Evolutionary conservation across 768 basidiomycete genomes (phyloP), one percentile per base, ranked within the genome.

Genomic region (Exidia glandulosa): DNA sequence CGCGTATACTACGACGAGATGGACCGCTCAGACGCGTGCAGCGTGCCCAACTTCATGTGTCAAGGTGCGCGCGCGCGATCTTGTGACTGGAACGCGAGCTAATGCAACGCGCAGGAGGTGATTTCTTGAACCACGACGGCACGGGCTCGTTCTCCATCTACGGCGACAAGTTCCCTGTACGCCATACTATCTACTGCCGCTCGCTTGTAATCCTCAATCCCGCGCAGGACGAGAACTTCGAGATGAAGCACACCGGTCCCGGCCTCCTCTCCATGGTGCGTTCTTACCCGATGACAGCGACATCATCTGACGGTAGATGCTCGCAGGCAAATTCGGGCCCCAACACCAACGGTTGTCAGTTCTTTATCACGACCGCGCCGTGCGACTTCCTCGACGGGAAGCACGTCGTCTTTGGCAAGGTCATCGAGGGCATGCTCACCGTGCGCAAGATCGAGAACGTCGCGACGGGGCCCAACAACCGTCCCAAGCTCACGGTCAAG

Each of bases 61-160:
- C 94, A 98, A 81, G 93, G 93, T 79, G 58, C 29, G 71, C 70
- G 19, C 30, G 23, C 65, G 32, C 41, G 47, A 33, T 33, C 36
- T 54, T 27, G 60, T 47, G 50, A 23, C 48, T 41, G 25, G 19
- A 37, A 56, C 34, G 47, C 32, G 32, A 47, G 33, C 55, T 31
- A 41, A 48, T 13, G 6, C 1, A 30, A 45, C 16, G 16, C 13
- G 32, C 16, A 91, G 91, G 90, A 52, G 96, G 96, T 0, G 96
- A 99, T 69, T 99, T 98, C 64, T 66, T 94, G 65, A 94, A 94
- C 62, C 84, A 85, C 2, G 96, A 99, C 66, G 96, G 96, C 34
- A 97, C 95, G 1, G 96, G 96, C 1, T 84, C 87, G 0, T 94
- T 94, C 73, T 95, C 92, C n/a, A 91, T 99, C 64, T 98, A 96